Evolutionary conservation across 495 filamentous ascomycete genomes (phyloP), one percentile per base, ranked within the genome.

Genomic region (Penicillium parvum): DNA sequence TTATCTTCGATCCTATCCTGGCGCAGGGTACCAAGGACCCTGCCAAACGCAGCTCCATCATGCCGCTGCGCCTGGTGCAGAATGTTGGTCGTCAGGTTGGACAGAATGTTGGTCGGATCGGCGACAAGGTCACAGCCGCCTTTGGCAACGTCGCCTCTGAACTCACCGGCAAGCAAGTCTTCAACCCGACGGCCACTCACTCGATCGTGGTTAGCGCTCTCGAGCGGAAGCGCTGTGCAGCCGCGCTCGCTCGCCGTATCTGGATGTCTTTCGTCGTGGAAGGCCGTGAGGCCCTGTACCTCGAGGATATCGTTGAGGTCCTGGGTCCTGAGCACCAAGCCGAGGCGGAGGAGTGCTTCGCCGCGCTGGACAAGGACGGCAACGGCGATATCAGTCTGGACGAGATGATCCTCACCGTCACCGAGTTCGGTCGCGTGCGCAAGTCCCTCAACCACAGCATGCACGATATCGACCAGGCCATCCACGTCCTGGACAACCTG

Each of bases 211-310:
- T 94, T 7, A 79, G 94, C 51, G 92, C 91, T 2, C 73, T 98
- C 39, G 90, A 95, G 58, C 89, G 85, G 53, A 81, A 79, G 28
- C 71, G 74, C 27, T 85, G 85, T 16, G 85, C 89, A 3, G 91
- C 96, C 65, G 92, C 91, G 18, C 67, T 98, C 46, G 92, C 90
- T 5, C 83, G 80, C 49, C 83, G 92, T 60, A 81, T 98, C 45
- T 98, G 92, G 92, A 95, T 96, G 88, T 95, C 89, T 2, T 96
- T 96, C 58, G 92, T 96, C 8, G 79, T 90, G 11, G 90, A 96
- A 62, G 91, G 87, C 32, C 81, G 82, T 29, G 85, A 95, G 28
- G 68, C 85, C 5, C 71, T 98, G 19, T 90, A 75, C 47, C 60
- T 74, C 19, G 88, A 95, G 6, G 92, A 98, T 56, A 73, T 98